Percentiles rank a stretch among this genome's conserved stretches.
phyloP scores from a whole-genome alignment of 495 filamentous ascomycete genomes.

The Niebla homalea region DNA sequence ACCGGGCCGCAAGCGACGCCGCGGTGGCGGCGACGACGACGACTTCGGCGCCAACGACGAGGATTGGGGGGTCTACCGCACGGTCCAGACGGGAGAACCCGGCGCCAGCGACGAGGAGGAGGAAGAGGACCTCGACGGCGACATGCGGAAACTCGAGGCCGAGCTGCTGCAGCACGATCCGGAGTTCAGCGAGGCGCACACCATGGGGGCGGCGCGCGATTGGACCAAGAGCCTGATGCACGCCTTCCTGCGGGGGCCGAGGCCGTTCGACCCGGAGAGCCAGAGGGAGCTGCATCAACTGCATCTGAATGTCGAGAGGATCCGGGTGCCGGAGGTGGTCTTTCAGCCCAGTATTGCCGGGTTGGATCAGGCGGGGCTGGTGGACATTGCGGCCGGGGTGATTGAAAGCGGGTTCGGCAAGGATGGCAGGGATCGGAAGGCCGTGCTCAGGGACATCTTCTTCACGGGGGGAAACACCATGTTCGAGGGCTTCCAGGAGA shows the following conservation, averaged over 20 bases:
- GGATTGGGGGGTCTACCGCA: conserved; percentile 93
- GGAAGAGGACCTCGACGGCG: conserved; percentile 68
- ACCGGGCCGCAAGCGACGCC: conserved; percentile 69
- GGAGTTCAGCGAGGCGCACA: conserved; percentile 77
- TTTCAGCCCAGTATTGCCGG: conserved; percentile 95
- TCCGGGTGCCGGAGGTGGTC: conserved; percentile 87
- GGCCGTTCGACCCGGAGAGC: conserved; percentile 68
- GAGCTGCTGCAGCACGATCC: conserved; percentile 79
- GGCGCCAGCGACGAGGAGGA: conserved; percentile 71
- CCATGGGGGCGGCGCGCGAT: conserved; percentile 78
- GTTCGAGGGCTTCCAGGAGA: conserved; percentile 76
- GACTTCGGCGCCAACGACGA: conserved; percentile 94
- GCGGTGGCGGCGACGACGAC: conserved; percentile 61
- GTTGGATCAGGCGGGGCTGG: conserved; percentile 82
- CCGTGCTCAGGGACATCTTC: conserved; percentile 74
- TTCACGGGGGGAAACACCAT: conserved; percentile 86
- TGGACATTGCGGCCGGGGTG: conserved; percentile 81
- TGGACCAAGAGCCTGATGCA: conserved; percentile 88
- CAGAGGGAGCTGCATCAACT: conserved; percentile 75
- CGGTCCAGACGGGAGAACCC: conserved; percentile 63
- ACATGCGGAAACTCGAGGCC: conserved; percentile 61
- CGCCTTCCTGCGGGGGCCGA: conserved; percentile 74
- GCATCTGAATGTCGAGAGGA: conserved; percentile 92
- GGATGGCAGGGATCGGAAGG: conserved; percentile 37
- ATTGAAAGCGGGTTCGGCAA: conserved; percentile 60